Percentiles rank a stretch among this genome's conserved stretches.
phyloP scores from a whole-genome alignment of 345 rosid species.

The Sisymbrium irio region DNA sequence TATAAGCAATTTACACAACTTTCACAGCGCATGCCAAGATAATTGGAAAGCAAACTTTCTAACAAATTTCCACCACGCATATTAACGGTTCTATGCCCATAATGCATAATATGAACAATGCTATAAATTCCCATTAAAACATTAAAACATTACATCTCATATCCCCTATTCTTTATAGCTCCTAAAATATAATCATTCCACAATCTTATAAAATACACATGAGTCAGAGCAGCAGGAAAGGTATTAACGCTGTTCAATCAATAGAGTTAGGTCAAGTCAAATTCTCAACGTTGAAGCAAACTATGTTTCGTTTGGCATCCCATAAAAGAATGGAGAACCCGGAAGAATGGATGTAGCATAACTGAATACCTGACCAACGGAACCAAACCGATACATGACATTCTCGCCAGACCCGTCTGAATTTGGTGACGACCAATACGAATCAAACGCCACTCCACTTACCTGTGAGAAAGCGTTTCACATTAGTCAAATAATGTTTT shows the following conservation, averaged over 20 bases:
- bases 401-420: slow-evolving; percentile 77
- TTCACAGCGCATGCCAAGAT: neutral
- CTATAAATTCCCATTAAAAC: neutral
- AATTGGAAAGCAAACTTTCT: neutral
- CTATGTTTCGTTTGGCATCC: neutral
- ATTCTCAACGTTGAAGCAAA: slow-evolving; percentile 11
- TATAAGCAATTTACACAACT: neutral
- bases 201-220: neutral
- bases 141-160: neutral
- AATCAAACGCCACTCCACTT: slow-evolving; percentile 98
- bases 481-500: slow-evolving; percentile 21
- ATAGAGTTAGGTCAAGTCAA: neutral
- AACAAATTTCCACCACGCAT: neutral
- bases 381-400: slow-evolving; percentile 89
- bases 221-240: neutral
- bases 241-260: neutral
- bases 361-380: slow-evolving; percentile 90
- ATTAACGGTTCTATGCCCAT: neutral
- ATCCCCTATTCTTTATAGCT: neutral
- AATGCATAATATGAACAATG: neutral
- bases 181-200: neutral
- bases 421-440: slow-evolving; percentile 82
- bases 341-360: neutral
- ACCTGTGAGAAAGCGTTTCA: slow-evolving; percentile 58
- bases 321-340: neutral